Conservation (phyloP, 2,329 filamentous ascomycete genomes). For the Paecilomyces sp. region DNA sequence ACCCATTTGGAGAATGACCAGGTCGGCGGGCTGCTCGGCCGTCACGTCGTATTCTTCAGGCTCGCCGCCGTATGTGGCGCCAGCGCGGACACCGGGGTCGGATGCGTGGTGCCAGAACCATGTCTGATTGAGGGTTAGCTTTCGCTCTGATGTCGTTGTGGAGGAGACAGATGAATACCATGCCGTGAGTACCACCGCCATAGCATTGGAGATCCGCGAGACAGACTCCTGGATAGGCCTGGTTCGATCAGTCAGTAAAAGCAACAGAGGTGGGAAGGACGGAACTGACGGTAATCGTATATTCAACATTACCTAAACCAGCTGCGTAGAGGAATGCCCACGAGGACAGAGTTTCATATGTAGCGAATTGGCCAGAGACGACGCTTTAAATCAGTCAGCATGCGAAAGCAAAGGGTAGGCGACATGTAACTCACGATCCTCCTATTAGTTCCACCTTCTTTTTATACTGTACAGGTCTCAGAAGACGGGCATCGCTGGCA, state of each 20-base stretch:
- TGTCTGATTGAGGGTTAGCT: conserved; percentile 17
- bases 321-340: conserved; percentile 51
- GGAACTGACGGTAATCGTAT: conserved; percentile 40
- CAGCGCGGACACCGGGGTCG: conserved; percentile 45
- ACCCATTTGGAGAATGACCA: conserved; percentile 41
- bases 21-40: conserved; percentile 25
- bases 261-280: background rate
- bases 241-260: conserved; percentile 1
- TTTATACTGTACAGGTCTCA: conserved; percentile 32
- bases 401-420: conserved; percentile 32
- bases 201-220: conserved; percentile 50
- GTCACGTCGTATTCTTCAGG: conserved; percentile 22
- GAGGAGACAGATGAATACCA: conserved; percentile 18
- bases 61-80: conserved; percentile 31
- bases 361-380: conserved; percentile 50
- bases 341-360: conserved; percentile 51
- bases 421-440: conserved; percentile 23
- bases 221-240: conserved; percentile 52
- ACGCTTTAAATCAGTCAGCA: conserved; percentile 45
- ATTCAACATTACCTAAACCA: conserved; percentile 53
- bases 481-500: conserved; percentile 36
- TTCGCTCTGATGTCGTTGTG: background rate
- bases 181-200: conserved; percentile 45
- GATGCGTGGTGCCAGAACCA: conserved; percentile 54
- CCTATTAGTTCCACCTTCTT: conserved; percentile 40